These are phyloP conservation scores for Trichosporon sp. DNA, from an alignment of 1,284 basidiomycete genomes.

Conservation along the genomic window DNA sequence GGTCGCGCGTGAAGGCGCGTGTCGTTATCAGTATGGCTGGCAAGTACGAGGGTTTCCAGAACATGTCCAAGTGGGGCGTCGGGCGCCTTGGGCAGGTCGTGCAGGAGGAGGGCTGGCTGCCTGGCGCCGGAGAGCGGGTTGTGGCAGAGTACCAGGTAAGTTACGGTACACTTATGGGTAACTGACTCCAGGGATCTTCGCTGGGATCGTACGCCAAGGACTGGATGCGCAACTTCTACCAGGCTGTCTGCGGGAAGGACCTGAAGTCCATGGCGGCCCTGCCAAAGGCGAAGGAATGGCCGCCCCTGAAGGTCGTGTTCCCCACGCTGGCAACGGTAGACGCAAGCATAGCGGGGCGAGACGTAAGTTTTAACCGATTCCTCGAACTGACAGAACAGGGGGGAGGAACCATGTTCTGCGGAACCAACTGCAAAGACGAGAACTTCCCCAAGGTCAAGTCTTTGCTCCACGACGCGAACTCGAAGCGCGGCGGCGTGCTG, in stretches of 20 bases:
- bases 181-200: constrained; percentile 39
- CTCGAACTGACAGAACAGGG: constrained; percentile 22
- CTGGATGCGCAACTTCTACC: constrained; percentile 45
- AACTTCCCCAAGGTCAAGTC: constrained; percentile 27
- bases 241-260: constrained; percentile 30
- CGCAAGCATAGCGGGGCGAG: constrained; percentile 27
- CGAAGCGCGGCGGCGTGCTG: constrained; percentile 46
- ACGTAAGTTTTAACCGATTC: constrained; percentile 17
- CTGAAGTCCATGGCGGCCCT: constrained; percentile 17
- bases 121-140: constrained; percentile 31
- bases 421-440: constrained; percentile 28
- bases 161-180: not conserved
- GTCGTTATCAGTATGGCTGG: constrained; percentile 45
- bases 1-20: constrained; percentile 41
- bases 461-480: constrained; percentile 45
- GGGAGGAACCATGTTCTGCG: constrained; percentile 48
- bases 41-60: constrained; percentile 31
- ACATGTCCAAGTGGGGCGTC: constrained; percentile 35
- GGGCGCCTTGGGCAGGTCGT: constrained; percentile 38
- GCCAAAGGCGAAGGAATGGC: constrained; percentile 30
- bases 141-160: constrained; percentile 47
- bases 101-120: constrained; percentile 38
- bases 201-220: constrained; percentile 39
- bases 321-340: constrained; percentile 44
- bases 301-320: constrained; percentile 45